Evolutionary conservation across 2,329 filamentous ascomycete genomes (phyloP).

Genomic region (Exophiala xenobiotica): DNA sequence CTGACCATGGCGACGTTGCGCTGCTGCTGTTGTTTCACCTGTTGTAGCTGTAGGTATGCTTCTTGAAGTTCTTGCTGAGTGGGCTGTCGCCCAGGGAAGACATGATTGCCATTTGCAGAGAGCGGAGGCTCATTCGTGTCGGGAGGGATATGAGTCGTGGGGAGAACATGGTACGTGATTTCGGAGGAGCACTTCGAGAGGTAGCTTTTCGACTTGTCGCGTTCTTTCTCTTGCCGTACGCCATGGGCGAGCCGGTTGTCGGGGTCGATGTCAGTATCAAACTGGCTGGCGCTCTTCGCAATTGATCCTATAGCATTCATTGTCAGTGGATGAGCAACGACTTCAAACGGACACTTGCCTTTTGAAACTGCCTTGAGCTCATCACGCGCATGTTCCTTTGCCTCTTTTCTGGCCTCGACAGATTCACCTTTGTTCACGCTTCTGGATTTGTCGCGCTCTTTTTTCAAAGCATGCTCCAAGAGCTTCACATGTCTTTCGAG

Average conservation of each 20-base stretch:
- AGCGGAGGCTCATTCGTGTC: slow-evolving; percentile 48
- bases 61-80: slow-evolving; percentile 59
- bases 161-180: slow-evolving; percentile 66
- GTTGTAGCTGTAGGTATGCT: slow-evolving; percentile 56
- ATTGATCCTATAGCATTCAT: slow-evolving; percentile 11
- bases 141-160: slow-evolving; percentile 60
- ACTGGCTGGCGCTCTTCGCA: slow-evolving; percentile 41
- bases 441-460: slow-evolving; percentile 71
- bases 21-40: slow-evolving; percentile 43
- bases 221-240: slow-evolving; percentile 56
- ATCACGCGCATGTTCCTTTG: slow-evolving; percentile 47
- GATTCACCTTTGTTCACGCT: slow-evolving; percentile 52
- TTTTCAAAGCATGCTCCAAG: slow-evolving; percentile 82
- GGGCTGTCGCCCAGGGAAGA: slow-evolving; percentile 51
- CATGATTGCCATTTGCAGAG: slow-evolving; percentile 36
- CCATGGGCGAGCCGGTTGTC: slow-evolving; percentile 48
- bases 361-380: slow-evolving; percentile 41
- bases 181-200: slow-evolving; percentile 67
- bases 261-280: slow-evolving; percentile 45
- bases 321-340: slow-evolving; percentile 8
- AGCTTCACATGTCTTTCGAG: slow-evolving; percentile 87
- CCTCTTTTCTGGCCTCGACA: slow-evolving; percentile 48
- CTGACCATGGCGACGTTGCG: slow-evolving; percentile 50
- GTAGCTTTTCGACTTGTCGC: slow-evolving; percentile 63
- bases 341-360: slow-evolving; percentile 31